Evolutionary conservation across 148 eudicot species (phyloP), one percentile per base, ranked within the genome.

Genomic region (Dysphania ambrosioides): DNA sequence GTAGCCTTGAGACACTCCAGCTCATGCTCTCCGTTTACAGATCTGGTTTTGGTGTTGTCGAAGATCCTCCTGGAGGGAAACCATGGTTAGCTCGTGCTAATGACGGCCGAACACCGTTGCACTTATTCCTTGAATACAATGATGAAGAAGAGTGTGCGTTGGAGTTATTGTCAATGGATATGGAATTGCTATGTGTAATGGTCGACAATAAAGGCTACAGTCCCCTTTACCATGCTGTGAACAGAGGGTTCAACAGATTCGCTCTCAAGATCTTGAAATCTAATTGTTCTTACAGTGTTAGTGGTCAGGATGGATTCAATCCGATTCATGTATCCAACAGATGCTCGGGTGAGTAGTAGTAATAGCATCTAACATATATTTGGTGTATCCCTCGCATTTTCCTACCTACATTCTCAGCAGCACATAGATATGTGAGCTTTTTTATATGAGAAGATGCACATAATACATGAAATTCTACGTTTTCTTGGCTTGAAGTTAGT

Each of bases 111-210:
- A 76, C 76, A 1, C 76, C 63, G 12, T 30, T 72, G 72, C 66
- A 57, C 27, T 10, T 55, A 10, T 63, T 58, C 36, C 9, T 72
- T 6, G 47, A 29, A 9, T 18, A 15, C 4, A 9, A 15, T 11
- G 12, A 15, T 11, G 12, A 72, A 1, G 72, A 72, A 34, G 16
- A 42, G 1, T 53, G 56, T 56, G 81, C 72, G 24, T 15, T 78
- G 72, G 76, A 78, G 6, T 38, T 78, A 56, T 10, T 56, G 58
- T 56, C 51, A 15, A 64, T 38, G 62, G 80, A 78, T 72, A 4
- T 53, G 29, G 32, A 10, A 6, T 15, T 13, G 41, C 51, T 55
- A 2, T 51, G 64, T 13, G 19, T 6, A 34, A n/a, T 63, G 6
- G 56, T 47, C 4, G 71, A 72, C 27, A 3, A 26, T 1, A 1